Evolutionary conservation across 2,329 filamentous ascomycete genomes (phyloP).

Genomic region (Colletotrichum horii): DNA sequence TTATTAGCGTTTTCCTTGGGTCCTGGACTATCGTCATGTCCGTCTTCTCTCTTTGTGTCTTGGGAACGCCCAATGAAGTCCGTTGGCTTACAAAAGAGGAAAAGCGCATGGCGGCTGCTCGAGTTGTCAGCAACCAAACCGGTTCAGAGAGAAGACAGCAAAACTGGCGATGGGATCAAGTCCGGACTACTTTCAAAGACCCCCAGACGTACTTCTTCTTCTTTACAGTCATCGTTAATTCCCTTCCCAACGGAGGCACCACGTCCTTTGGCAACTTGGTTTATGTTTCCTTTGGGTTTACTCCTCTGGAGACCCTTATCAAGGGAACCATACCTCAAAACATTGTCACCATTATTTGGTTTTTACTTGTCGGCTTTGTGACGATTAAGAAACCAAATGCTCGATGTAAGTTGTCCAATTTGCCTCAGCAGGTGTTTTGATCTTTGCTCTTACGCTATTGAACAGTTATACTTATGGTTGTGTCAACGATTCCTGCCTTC

Average conservation of each 20-base stretch:
- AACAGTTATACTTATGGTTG: background rate
- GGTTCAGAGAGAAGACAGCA: background rate
- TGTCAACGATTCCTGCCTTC: background rate
- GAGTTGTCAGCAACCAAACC: background rate
- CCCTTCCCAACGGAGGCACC: accelerated
- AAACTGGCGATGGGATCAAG: background rate
- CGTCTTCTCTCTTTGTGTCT: background rate
- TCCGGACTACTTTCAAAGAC: accelerated
- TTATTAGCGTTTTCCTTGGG: background rate
- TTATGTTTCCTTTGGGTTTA: background rate
- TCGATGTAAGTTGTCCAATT: background rate
- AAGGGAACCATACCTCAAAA: background rate
- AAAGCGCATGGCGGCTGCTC: background rate
- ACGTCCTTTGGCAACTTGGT: background rate
- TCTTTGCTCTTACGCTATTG: accelerated
- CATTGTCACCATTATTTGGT: background rate
- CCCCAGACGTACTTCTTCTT: background rate
- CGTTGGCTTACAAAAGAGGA: accelerated
- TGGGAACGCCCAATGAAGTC: background rate
- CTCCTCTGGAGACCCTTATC: background rate
- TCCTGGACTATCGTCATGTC: background rate
- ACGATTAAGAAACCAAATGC: background rate
- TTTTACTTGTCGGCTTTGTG: background rate
- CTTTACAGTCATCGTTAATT: background rate
- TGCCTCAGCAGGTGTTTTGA: background rate